Evolutionary conservation across 176 grass and related monocot species (phyloP).

Genomic region (maize (Zea mays)): DNA sequence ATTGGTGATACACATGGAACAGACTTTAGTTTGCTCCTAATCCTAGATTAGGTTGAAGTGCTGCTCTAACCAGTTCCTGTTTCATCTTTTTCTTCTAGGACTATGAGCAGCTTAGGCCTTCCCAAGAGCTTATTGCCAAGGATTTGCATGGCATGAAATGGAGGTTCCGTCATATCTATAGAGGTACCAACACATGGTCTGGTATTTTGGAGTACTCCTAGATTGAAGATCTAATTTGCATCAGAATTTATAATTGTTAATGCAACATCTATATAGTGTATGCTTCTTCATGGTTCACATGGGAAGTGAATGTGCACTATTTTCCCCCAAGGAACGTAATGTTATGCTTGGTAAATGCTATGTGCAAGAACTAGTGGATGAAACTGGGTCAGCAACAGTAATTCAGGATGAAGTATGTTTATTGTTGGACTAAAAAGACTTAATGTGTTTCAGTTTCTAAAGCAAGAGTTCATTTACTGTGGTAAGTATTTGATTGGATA

Average conservation of each 20-base stretch:
- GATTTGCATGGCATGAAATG: constrained; percentile 82
- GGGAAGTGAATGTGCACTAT: not conserved
- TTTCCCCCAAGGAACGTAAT: not conserved
- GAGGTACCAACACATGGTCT: constrained; percentile 53
- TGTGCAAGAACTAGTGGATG: not conserved
- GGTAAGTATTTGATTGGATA: not conserved
- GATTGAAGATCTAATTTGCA: not conserved
- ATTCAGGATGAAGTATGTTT: not conserved
- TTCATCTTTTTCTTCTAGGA: constrained; percentile 55
- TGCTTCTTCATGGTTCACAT: not conserved
- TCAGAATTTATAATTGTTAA: constrained; percentile 6
- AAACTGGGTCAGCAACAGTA: not conserved
- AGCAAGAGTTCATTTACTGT: not conserved
- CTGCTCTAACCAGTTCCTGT: constrained; percentile 5
- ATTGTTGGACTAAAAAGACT: not conserved
- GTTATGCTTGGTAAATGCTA: not conserved
- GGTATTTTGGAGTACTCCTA: not conserved
- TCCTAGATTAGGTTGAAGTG: constrained; percentile 5
- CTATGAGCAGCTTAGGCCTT: constrained; percentile 81
- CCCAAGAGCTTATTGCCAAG: constrained; percentile 81
- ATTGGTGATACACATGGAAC: constrained; percentile 50
- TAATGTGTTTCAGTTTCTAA: not conserved
- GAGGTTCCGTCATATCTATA: constrained; percentile 92
- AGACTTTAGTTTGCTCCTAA: not conserved
- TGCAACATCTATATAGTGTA: not conserved